Base-by-base conservation (phyloP, 345 rosid genomes). In the Anacardium occidentale region DNA sequence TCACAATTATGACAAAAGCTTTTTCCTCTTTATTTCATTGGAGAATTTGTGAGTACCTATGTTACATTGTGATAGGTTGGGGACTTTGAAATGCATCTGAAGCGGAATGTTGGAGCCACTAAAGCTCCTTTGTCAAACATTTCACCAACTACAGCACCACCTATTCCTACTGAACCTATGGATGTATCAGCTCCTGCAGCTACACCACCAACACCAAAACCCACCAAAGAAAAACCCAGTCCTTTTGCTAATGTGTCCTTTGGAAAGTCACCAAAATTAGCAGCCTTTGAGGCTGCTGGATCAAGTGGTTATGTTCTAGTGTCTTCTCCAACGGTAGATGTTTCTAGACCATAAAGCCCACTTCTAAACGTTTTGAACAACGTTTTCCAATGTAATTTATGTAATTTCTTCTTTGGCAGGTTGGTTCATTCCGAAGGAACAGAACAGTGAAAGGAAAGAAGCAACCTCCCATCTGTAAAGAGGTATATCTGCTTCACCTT, bases 81-180 rank as follows among this genome's bases (percentile, higher is more conserved):
- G 66, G 95, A 88, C 72, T 89, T 92, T 50, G 92, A 94, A 85
- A 94, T 94, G 98, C 92, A 89, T 82, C 75, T 94, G 72, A 91
- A 86, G 78, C 81, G 97, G 73, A 86, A 86, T 70, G 69, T 87
- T 77, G 98, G 90, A 74, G 80, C 83, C 68, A 71, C 80, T 47
- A 78, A 82, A 64, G 63, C 75, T 51, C 84, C 95, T 10, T 56
- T 80, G 77, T 66, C 87, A 54, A 83, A 84, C 72, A 83, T 83
- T 24, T 89, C 95, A 34, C 97, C 97, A 69, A 79, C 81, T 29
- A 64, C 79, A 66, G 81, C 97, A n/a, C 97, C 97, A n/a, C 94
- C 96, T 3, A 85, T 90, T 71, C 98, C 96, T 58, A 68, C 89
- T 73, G 68, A 88, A 60, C 95, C 99, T 25, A 87, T 90, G 97